These are phyloP conservation scores for Lignosus rhinocerotis DNA, from an alignment of 1,284 basidiomycete species.

Conservation along the genomic window DNA sequence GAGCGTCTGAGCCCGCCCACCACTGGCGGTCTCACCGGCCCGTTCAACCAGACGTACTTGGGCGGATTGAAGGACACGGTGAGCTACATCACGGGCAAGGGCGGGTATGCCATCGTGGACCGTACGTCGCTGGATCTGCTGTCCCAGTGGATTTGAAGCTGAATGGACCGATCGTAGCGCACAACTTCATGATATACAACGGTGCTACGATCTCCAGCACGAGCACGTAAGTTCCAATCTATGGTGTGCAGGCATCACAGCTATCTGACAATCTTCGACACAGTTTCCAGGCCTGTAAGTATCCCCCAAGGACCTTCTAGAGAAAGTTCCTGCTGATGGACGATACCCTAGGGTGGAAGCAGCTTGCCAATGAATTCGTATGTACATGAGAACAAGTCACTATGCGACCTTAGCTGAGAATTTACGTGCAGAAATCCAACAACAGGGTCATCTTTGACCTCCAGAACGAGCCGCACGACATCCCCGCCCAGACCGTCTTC, in stretches of 20 bases:
- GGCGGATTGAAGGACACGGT: constrained; percentile 52
- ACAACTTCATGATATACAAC: constrained; percentile 64
- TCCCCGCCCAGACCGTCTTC: constrained; percentile 48
- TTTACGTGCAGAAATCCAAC: constrained; percentile 45
- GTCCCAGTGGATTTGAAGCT: background rate
- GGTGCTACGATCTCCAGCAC: constrained; percentile 49
- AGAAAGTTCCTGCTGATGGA: background rate
- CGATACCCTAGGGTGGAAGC: constrained; percentile 49
- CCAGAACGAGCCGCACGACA: constrained; percentile 64
- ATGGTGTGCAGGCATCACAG: background rate
- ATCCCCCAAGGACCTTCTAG: no score
- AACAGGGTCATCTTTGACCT: constrained; percentile 58
- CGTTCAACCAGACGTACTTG: constrained; percentile 55
- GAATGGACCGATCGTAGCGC: constrained; percentile 37
- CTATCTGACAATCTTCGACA: constrained; percentile 29
- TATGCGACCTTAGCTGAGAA: background rate
- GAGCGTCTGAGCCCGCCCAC: constrained; percentile 56
- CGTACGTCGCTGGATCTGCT: constrained; percentile 38
- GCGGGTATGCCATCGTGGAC: constrained; percentile 56
- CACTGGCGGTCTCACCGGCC: constrained; percentile 49
- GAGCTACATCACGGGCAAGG: constrained; percentile 61
- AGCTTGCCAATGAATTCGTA: constrained; percentile 54
- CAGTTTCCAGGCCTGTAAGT: constrained; percentile 47
- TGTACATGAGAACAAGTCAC: constrained; percentile 22
- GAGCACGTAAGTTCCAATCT: constrained; percentile 39